phyloP scores from a whole-genome alignment of 2,329 filamentous ascomycete species.

The Metarhizium anisopliae region DNA sequence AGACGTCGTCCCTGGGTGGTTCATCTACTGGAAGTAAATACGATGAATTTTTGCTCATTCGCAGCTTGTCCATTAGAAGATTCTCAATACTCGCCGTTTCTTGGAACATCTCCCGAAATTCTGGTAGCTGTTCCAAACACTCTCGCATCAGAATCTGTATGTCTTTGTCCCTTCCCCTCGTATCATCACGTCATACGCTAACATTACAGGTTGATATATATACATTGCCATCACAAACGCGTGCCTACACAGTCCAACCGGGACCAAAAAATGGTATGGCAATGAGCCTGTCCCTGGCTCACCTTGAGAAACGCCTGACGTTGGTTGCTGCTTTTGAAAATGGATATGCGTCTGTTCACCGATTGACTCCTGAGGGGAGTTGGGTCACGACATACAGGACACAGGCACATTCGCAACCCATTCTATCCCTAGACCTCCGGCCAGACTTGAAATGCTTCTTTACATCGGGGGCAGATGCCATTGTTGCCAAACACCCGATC shows the following conservation, averaged over 20 bases:
- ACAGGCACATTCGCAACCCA: constrained; percentile 67
- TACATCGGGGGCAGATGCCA: constrained; percentile 74
- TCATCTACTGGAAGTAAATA: constrained; percentile 76
- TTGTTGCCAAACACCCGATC: constrained; percentile 68
- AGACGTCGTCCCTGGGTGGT: constrained; percentile 73
- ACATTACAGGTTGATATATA: constrained; percentile 64
- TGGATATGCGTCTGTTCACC: constrained; percentile 61
- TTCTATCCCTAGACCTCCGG: constrained; percentile 62
- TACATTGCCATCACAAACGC: constrained; percentile 63
- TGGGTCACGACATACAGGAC: constrained; percentile 52
- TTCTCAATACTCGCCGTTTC: constrained; percentile 10
- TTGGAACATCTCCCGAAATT: constrained; percentile 31
- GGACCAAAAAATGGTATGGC: constrained; percentile 64
- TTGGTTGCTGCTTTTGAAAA: constrained; percentile 79
- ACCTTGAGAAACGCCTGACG: constrained; percentile 40
- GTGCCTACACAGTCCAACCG: constrained; percentile 50
- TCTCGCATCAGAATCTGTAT: constrained; percentile 59
- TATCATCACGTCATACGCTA: constrained; percentile 1
- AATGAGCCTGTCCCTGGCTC: constrained; percentile 67
- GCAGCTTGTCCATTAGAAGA: constrained; percentile 42
- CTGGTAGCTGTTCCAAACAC: constrained; percentile 77
- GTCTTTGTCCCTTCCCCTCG: constrained; percentile 12
- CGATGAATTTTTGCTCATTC: constrained; percentile 92
- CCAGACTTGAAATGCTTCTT: constrained; percentile 51
- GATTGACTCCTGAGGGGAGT: constrained; percentile 31